Base-by-base conservation (phyloP, 2,329 filamentous ascomycete species). In the Pseudogymnoascus sp. region DNA sequence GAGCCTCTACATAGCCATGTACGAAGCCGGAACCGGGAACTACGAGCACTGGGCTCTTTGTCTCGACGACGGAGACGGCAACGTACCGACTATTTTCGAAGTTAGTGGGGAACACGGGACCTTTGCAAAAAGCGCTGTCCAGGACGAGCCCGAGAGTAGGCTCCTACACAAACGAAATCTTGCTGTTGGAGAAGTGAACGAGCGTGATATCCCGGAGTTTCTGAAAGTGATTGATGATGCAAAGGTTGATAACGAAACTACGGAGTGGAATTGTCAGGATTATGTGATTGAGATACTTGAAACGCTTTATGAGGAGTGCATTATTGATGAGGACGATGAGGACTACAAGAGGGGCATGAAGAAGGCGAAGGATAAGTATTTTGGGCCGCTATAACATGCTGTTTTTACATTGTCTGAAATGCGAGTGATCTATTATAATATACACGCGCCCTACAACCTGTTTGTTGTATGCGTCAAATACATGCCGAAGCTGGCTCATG, bases 251-350 rank as follows among this genome's bases (percentile, higher is more conserved):
- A 65, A 65, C 42, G 64, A 65, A 2, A 65, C 63, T 23, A 37
- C 31, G 23, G 61, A 65, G 40, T 65, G 64, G 64, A 63, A 65
- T 57, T 65, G 62, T 36, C 64, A 65, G 63, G 64, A 63, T 51
- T 65, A 65, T 39, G 60, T 45, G 42, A 59, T 65, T 61, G 64
- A 65, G 45, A 21, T 63, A 10, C 64, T 65, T 16, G 64, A 65
- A 18, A 63, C 36, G 62, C 64, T 65, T 57, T 59, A 60, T 23
- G 64, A 63, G 11, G 37, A 37, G 40, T 63, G 47, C 57, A 54
- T 65, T 45, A 65, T 65, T 61, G 36, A 59, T 10, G 64, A 65
- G 12, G 62, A 63, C 10, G 64, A 65, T 21, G 31, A 63, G 54
- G 42, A 63, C 26, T 65, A 63, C 34, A 60, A 61, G 37, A 26